phyloP scores from a whole-genome alignment of 495 filamentous ascomycete species.

The Penicillium waksmanii region DNA sequence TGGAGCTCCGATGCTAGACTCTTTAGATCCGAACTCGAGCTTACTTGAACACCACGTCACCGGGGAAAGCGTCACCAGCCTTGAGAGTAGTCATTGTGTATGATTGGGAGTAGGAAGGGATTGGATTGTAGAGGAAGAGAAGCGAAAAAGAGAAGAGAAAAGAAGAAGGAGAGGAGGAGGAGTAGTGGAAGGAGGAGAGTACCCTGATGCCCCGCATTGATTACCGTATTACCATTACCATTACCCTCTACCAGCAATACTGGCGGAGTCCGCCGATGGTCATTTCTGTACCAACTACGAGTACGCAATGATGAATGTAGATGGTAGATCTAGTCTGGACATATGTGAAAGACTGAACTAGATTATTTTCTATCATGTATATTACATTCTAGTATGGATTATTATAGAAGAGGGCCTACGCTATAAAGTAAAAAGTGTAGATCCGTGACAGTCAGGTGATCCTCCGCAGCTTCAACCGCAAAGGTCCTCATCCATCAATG shows the following conservation, averaged over 20 bases:
- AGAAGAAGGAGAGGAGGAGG: background rate
- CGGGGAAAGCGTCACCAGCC: constrained; percentile 79
- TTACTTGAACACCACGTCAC: constrained; percentile 72
- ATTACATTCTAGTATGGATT: too few species aligned
- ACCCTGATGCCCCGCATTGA: background rate
- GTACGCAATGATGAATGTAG: too few species aligned
- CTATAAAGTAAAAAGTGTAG: too few species aligned
- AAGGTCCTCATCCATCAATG: background rate
- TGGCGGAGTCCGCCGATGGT: constrained; percentile 2
- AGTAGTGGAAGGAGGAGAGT: background rate
- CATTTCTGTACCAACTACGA: background rate
- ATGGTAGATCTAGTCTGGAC: too few species aligned
- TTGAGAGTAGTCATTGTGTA: constrained; percentile 64
- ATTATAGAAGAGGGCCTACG: too few species aligned
- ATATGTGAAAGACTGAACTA: too few species aligned
- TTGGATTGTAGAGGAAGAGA: background rate
- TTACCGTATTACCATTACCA: constrained; percentile 3
- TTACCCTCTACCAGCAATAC: too few species aligned
- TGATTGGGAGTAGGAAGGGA: background rate
- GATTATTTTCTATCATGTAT: too few species aligned
- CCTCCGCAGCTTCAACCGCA: background rate
- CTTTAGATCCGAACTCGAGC: constrained; percentile 15
- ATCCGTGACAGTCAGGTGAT: background rate
- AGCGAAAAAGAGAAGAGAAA: background rate
- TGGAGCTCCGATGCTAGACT: background rate